These are phyloP conservation scores for Cladobotryum mycophilum DNA, from an alignment of 2,329 filamentous ascomycete species.

Conservation along the genomic window DNA sequence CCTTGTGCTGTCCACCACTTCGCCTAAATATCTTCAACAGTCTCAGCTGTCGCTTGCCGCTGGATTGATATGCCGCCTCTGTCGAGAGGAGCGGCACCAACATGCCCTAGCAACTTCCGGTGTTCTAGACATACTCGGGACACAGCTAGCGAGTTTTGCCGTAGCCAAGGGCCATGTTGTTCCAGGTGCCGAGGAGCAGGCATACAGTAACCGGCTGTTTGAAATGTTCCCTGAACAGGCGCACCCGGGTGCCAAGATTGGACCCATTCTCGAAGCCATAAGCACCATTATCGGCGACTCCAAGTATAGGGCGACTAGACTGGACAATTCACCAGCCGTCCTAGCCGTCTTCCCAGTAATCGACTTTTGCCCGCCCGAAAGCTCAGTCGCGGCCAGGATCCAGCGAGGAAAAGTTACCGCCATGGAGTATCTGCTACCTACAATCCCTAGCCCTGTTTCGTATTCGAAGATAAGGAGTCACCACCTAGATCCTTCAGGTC, in stretches of 20 bases:
- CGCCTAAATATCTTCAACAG: constrained; percentile 46
- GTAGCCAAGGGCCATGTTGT: constrained; percentile 63
- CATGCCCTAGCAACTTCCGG: constrained; percentile 64
- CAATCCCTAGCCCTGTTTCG: constrained; percentile 38
- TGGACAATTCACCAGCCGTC: constrained; percentile 62
- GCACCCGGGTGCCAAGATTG: constrained; percentile 51
- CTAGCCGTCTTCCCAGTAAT: constrained; percentile 61
- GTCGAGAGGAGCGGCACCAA: constrained; percentile 64
- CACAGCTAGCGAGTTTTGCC: constrained; percentile 64
- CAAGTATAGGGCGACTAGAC: constrained; percentile 66
- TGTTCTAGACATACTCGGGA: constrained; percentile 71
- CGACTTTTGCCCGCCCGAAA: constrained; percentile 45
- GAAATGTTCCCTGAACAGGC: constrained; percentile 57
- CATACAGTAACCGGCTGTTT: constrained; percentile 47
- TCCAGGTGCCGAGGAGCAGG: constrained; percentile 52
- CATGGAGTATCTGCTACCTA: constrained; percentile 61
- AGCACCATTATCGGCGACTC: constrained; percentile 73
- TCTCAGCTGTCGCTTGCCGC: constrained; percentile 57
- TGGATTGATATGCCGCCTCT: constrained; percentile 51
- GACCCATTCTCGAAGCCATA: constrained; percentile 70
- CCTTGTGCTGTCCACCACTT: constrained; percentile 57
- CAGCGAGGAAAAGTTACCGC: constrained; percentile 44
- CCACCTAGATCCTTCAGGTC: constrained; percentile 17
- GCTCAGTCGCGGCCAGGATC: constrained; percentile 29
- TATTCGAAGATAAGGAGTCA: constrained; percentile 30